Base-by-base conservation (phyloP, 2,329 filamentous ascomycete species). In the Phialemonium atrogriseum region DNA sequence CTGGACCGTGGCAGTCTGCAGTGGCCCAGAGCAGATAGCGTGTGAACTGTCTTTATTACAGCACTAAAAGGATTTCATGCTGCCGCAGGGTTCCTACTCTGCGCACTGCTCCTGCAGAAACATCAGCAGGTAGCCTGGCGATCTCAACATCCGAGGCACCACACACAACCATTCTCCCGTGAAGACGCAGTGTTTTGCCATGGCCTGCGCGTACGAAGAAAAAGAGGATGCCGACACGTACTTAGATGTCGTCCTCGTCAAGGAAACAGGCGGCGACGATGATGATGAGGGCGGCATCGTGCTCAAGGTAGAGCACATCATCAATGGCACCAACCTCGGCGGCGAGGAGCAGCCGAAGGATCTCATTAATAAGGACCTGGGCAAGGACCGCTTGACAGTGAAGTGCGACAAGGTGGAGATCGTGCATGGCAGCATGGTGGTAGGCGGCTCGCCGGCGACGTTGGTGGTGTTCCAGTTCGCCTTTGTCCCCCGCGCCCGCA, bases 381-480 rank as follows among this genome's bases (percentile, higher is more conserved):
- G 29, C 29, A 16, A 31, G 7, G 16, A 31, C 29, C 8, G 17
- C 9, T 13, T 31, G 19, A 31, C 29, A 10, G 21, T 31, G 19
- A 11, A 31, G 14, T 23, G 29, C 20, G 29, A 31, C 15, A 21
- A 24, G 15, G 29, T 15, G 7, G 20, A 31, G 13, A 14, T 31
- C 29, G 13, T 24, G n/a, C 29, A 31, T 21, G 29, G 29, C 19
- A 31, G 20, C 9, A 16, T 31, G 12, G 12, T 15, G 18, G 14
- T 24, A 14, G 29, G 20, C 29, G 29, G 29, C 12, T 31, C 29
- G 20, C 29, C 29, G 11, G 29, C 29, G 7, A 31, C 29, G 19
- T 21, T 31, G 19, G 14, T 31, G 13, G 29, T 31, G 7, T 31
- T 31, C 20, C 29, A 31, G 15, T 31, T 31, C n/a, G 20, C 14